Percentiles rank a stretch among this genome's conserved stretches.
phyloP scores from a whole-genome alignment of 768 basidiomycete genomes.

The Mrakia hoshinonis region DNA sequence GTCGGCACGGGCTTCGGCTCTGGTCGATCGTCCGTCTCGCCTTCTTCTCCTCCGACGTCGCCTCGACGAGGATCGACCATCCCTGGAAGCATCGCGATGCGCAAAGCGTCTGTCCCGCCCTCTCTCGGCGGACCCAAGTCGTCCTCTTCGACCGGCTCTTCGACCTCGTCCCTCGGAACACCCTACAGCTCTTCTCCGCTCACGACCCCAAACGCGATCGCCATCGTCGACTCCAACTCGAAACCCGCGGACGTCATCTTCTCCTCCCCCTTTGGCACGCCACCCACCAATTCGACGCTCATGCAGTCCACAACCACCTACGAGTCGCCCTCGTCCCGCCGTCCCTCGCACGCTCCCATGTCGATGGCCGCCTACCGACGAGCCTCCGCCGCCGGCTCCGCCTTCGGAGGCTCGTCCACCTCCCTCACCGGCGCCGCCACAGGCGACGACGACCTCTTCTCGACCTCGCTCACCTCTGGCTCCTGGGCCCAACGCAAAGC shows the following conservation, averaged over 20 bases:
- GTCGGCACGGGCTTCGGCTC: not conserved
- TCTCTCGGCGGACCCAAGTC: not conserved
- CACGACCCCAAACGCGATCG: not conserved
- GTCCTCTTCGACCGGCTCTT: not conserved
- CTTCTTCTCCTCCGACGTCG: not conserved
- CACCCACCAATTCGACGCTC: not conserved
- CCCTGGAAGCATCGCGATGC: not conserved
- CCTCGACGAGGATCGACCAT: not conserved
- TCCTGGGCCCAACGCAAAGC: slow-evolving; percentile 1
- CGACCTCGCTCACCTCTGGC: no score
- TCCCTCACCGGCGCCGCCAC: not conserved
- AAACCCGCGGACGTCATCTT: slow-evolving; percentile 9
- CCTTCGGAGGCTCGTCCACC: not conserved
- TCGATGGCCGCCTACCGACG: slow-evolving; percentile 14
- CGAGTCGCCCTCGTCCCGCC: slow-evolving; percentile 3
- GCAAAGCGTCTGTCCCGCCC: not conserved
- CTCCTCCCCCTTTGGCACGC: slow-evolving; percentile 1
- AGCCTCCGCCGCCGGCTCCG: slow-evolving; percentile 12
- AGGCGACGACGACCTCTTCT: not conserved
- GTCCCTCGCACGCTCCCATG: not conserved
- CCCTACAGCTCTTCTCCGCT: not conserved
- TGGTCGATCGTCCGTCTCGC: not conserved
- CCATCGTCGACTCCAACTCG: no score
- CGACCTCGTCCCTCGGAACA: not conserved
- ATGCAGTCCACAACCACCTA: not conserved